Evolutionary conservation across 140 eudicot genomes (phyloP), one percentile per base, ranked within the genome.

Genomic region (Bidens hawaiensis): DNA sequence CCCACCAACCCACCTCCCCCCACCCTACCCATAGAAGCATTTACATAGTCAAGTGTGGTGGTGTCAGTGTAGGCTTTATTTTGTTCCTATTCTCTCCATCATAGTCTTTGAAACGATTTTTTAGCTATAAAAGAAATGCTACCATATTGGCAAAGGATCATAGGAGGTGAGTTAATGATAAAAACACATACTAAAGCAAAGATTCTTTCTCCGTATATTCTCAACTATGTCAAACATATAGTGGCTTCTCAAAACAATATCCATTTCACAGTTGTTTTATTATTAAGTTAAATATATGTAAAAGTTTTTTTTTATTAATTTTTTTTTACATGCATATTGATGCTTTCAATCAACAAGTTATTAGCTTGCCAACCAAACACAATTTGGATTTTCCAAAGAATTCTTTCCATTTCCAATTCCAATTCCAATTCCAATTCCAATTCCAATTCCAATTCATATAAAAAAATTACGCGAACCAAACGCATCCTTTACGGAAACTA

Each of bases 1-100:
- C 26, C 62, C 61, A 46, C 60, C n/a, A 27, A 33, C 55, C 70
- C 31, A 68, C 64, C 64, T 33, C 62, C 22, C 62, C 57, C 59
- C 41, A 58, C 54, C 62, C 30, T 34, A 14, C 17, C 5, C 36
- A 52, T 60, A 62, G 57, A 62, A 71, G 48, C 64, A 48, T 70
- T 70, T 36, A 30, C 43, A 36, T 30, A 50, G 18, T 27, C 33
- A 26, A 60, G 45, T 49, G 2, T 62, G 34, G 70, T 62, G 56
- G 62, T 70, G 45, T 18, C 69, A 13, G 48, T 62, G 18, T 48
- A 49, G 19, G 10, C 70, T 61, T 71, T 71, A 19, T 36, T 60
- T 60, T 70, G 22, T 70, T 60, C 75, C 5, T 36, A 60, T 24
- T 34, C 52, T 34, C 52, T 27, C 25, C 47, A 4, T 31, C 60